Evolutionary conservation across 2,329 filamentous ascomycete species (phyloP).

Genomic region (Alternaria arborescens): DNA sequence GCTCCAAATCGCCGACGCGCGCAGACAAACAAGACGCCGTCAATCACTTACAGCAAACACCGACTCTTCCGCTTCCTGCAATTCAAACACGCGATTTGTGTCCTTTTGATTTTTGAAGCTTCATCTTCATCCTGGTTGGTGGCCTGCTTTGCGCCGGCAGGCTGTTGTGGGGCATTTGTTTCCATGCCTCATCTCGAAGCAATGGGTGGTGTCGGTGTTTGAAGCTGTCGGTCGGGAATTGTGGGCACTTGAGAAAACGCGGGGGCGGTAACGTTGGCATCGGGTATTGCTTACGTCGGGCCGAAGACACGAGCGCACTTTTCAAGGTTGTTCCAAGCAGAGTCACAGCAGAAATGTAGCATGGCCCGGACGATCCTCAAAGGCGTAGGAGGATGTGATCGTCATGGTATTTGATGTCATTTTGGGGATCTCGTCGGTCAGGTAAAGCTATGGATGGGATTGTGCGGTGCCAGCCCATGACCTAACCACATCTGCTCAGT

Average conservation of each 20-base stretch:
- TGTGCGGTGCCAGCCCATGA: neutral
- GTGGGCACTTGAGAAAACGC: constrained; percentile 9
- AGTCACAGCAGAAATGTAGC: neutral
- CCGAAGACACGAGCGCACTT: constrained; percentile 4
- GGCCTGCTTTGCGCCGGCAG: constrained; percentile 20
- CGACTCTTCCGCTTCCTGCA: constrained; percentile 52
- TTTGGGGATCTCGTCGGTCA: neutral
- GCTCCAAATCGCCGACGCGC: neutral
- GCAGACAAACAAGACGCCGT: constrained; percentile 11
- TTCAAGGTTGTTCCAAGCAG: neutral
- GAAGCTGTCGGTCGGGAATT: constrained; percentile 23
- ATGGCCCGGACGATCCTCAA: neutral
- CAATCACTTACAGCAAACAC: constrained; percentile 49
- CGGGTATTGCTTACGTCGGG: constrained; percentile 18
- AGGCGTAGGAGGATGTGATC: neutral
- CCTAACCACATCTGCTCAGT: constrained; percentile 2
- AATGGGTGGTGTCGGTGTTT: constrained; percentile 22
- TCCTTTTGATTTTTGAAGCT: constrained; percentile 30
- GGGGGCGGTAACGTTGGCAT: constrained; percentile 17
- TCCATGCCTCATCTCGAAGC: constrained; percentile 23
- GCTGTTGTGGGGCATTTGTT: constrained; percentile 21
- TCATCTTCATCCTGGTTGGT: constrained; percentile 28
- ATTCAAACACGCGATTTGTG: constrained; percentile 43
- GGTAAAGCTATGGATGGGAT: neutral
- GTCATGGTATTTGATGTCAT: neutral